Evolutionary conservation across 164 flowering plant genomes (phyloP).

Genomic region (Cinnamomum chago): DNA sequence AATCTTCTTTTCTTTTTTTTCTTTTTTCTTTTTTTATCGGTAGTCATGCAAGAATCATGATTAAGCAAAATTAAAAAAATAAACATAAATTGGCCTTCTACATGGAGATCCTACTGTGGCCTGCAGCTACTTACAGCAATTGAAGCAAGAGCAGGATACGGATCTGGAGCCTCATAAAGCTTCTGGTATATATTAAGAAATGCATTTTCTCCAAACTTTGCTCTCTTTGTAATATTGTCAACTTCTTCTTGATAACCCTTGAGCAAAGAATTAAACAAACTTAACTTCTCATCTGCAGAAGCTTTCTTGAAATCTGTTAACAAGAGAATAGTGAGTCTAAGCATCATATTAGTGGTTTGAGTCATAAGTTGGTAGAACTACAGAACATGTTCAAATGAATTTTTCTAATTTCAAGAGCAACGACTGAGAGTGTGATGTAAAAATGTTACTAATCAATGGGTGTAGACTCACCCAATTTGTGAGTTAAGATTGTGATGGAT

Average conservation of each 20-base stretch:
- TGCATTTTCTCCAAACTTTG: conserved; percentile 98
- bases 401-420: too few relatives aligned
- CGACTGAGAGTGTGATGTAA: background rate
- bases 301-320: conserved; percentile 92
- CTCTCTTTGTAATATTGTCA: conserved; percentile 96
- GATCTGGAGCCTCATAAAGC: conserved; percentile 98
- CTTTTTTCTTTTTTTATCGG: too few relatives aligned
- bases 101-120: background rate
- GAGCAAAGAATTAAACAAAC: conserved; percentile 78
- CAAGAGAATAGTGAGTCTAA: background rate
- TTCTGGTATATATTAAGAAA: conserved; percentile 96
- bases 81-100: background rate
- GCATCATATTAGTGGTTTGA: background rate
- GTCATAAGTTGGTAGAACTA: too few relatives aligned
- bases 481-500: background rate
- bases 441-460: background rate
- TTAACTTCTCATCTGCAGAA: conserved; percentile 79
- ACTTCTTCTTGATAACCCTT: conserved; percentile 99
- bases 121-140: conserved; percentile 56
- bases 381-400: too few relatives aligned
- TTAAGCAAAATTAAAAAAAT: background rate
- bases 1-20: too few relatives aligned
- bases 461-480: background rate
- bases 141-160: conserved; percentile 91
- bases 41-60: background rate